A percentile compares a stretch with the other conserved stretches of the same genome.
These are phyloP conservation scores for Euryodendron excelsum DNA, from an alignment of 148 eudicot genomes.

Conservation along the genomic window DNA sequence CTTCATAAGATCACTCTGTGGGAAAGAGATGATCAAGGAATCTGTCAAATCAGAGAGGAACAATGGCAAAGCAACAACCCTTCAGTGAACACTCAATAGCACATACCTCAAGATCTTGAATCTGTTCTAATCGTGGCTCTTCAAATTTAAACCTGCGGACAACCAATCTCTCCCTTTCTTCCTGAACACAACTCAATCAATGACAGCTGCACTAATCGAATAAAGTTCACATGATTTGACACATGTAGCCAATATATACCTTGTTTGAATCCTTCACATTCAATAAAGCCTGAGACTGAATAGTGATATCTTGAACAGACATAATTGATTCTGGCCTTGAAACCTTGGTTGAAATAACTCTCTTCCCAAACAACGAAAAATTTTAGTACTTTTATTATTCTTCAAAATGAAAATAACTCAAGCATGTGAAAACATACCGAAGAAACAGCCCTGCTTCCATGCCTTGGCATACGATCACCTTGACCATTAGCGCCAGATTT, in stretches of 20 bases:
- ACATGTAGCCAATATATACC: constrained; percentile 35
- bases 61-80: constrained; percentile 3
- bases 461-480: constrained; percentile 61
- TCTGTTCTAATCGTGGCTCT: constrained; percentile 91
- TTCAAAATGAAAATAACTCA: background rate
- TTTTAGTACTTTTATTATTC: background rate
- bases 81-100: background rate
- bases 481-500: constrained; percentile 50
- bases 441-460: constrained; percentile 63
- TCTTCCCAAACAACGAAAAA: constrained; percentile 37
- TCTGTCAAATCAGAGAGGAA: background rate
- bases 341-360: constrained; percentile 51
- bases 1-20: constrained; percentile 74
- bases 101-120: constrained; percentile 96
- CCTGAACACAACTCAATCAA: constrained; percentile 45
- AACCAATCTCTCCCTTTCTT: constrained; percentile 87
- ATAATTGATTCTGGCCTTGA: constrained; percentile 71
- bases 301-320: constrained; percentile 79
- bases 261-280: constrained; percentile 87
- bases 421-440: constrained; percentile 48
- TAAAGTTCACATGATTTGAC: background rate
- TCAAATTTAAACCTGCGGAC: constrained; percentile 93
- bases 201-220: constrained; percentile 13
- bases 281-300: constrained; percentile 84
- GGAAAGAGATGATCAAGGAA: constrained; percentile 1